Conservation (phyloP, 257 asterid genomes). For the Fraxinus pennsylvanica region DNA sequence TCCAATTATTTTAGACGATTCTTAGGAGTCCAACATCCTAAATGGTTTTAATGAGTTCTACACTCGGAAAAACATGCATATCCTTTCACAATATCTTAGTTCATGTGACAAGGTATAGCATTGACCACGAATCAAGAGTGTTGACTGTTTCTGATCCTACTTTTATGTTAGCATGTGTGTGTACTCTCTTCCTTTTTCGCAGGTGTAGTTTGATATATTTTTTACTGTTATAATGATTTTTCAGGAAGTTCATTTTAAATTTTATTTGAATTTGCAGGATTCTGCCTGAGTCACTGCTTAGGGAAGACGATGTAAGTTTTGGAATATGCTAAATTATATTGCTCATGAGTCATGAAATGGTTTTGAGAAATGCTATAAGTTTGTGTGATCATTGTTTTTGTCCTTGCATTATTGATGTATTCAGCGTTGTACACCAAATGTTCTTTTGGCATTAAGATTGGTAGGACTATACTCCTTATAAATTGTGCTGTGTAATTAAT, state of each 20-base stretch:
- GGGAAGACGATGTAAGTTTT: slow-evolving; percentile 68
- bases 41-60: not conserved
- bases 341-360: not conserved
- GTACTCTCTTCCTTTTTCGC: not conserved
- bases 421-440: not conserved
- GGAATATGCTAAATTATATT: slow-evolving; percentile 1
- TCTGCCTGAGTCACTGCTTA: slow-evolving; percentile 63
- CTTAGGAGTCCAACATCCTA: not conserved
- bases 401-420: not conserved
- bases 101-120: not conserved
- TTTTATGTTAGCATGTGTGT: not conserved
- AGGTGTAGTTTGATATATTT: not conserved
- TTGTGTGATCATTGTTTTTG: not conserved
- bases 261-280: slow-evolving; percentile 48
- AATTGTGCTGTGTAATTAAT: not conserved
- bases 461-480: not conserved
- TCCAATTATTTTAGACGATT: not conserved
- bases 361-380: not conserved
- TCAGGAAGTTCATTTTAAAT: slow-evolving; percentile 1
- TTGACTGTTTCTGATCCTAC: not conserved
- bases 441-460: not conserved
- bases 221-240: not conserved
- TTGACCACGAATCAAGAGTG: not conserved
- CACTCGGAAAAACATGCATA: not conserved
- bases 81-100: not conserved